A percentile compares a stretch with the other conserved stretches of the same genome.
phyloP scores from a whole-genome alignment of 768 basidiomycete genomes.

The Pisolithus microcarpus region DNA sequence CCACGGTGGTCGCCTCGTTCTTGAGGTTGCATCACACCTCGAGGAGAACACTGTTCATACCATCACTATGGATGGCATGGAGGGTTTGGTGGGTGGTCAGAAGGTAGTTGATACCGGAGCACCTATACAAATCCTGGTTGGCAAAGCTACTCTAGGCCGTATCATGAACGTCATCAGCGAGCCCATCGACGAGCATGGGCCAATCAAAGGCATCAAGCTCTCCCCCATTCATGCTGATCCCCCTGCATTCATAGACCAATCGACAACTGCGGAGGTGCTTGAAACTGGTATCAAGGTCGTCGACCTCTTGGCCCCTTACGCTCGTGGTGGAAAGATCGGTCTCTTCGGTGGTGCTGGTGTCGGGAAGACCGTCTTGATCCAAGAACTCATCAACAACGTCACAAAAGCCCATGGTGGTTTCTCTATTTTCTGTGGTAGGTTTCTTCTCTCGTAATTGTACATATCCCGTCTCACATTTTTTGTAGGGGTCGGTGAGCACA shows the following conservation, averaged over 20 bases:
- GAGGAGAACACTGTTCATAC: too few relatives aligned
- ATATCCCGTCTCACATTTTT: too few relatives aligned
- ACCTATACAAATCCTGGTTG: slow-evolving; percentile 73
- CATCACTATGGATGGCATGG: too few relatives aligned
- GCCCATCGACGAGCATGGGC: slow-evolving; percentile 99
- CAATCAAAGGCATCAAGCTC: slow-evolving; percentile 91
- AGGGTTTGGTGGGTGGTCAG: too few relatives aligned
- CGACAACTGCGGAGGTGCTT: slow-evolving; percentile 95
- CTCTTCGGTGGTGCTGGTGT: slow-evolving; percentile 99
- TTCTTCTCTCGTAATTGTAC: too few relatives aligned
- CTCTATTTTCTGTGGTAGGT: too few relatives aligned
- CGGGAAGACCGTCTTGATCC: slow-evolving; percentile 99
- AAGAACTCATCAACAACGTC: slow-evolving; percentile 33
- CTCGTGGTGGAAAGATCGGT: slow-evolving; percentile 99
- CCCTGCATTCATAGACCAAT: slow-evolving; percentile 96
- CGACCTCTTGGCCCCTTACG: slow-evolving; percentile 98
- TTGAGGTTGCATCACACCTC: too few relatives aligned
- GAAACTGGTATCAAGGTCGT: slow-evolving; percentile 99
- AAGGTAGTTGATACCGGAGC: too few relatives aligned
- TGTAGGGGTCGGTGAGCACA: slow-evolving; percentile 41
- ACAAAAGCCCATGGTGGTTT: too few relatives aligned
- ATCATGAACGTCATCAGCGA: slow-evolving; percentile 99
- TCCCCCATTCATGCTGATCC: slow-evolving; percentile 96
- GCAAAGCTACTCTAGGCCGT: slow-evolving; percentile 87
- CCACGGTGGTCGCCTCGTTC: slow-evolving; percentile 76